A percentile compares a stretch with the other conserved stretches of the same genome.
Evolutionary conservation across 495 filamentous ascomycete species (phyloP).

Genomic region (Penicillium alfredii): DNA sequence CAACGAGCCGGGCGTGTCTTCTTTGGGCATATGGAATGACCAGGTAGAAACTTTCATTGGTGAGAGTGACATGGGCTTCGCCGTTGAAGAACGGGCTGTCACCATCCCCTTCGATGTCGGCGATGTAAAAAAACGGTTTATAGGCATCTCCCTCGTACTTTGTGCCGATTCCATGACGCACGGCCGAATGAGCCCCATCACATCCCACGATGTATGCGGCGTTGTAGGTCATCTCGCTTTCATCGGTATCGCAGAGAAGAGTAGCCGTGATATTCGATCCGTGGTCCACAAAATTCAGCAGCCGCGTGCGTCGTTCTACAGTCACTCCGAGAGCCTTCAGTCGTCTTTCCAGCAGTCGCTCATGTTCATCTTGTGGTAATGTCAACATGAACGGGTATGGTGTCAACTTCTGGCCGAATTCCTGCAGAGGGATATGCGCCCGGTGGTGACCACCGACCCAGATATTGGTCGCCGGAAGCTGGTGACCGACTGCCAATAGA

Average conservation of each 20-base stretch:
- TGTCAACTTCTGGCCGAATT: conserved; percentile 25
- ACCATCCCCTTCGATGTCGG: conserved; percentile 26
- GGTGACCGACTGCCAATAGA: conserved; percentile 25
- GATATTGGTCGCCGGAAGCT: conserved; percentile 31
- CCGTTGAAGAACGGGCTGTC: conserved; percentile 30
- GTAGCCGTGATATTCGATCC: conserved; percentile 23
- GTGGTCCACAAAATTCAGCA: conserved; percentile 23
- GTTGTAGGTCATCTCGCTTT: conserved; percentile 17
- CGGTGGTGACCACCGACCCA: conserved; percentile 25
- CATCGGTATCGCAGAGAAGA: conserved; percentile 8
- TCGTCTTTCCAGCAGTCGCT: conserved; percentile 28
- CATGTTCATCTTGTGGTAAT: conserved; percentile 31
- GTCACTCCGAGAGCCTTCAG: conserved; percentile 26
- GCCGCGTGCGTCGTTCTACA: conserved; percentile 26
- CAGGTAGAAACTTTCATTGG: conserved; percentile 24
- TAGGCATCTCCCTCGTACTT: conserved; percentile 30
- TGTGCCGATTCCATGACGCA: conserved; percentile 22
- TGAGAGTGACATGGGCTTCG: conserved; percentile 28
- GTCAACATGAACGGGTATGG: conserved; percentile 32
- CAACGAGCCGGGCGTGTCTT: conserved; percentile 20
- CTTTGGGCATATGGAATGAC: conserved; percentile 21
- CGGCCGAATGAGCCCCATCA: conserved; percentile 31
- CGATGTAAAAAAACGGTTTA: conserved; percentile 30
- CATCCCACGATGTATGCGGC: conserved; percentile 33
- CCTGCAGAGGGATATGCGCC: conserved; percentile 17